Evolutionary conservation across 1,284 basidiomycete species (phyloP).

Genomic region (Apiotrichum gracile): DNA sequence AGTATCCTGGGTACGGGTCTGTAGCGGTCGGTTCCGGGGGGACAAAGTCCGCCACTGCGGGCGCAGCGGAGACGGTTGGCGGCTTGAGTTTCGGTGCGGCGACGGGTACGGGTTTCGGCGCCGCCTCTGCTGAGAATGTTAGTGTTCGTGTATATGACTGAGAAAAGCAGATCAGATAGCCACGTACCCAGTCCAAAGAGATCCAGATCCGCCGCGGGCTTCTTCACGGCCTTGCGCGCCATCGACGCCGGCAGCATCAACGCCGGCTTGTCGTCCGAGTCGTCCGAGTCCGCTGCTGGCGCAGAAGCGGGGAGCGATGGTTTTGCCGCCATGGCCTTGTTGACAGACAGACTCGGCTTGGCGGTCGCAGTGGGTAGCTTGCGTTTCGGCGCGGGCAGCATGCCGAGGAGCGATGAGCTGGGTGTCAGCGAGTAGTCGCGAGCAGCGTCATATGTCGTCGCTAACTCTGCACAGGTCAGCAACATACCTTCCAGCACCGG

Average conservation of each 20-base stretch:
- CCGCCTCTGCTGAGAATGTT: conserved; percentile 8
- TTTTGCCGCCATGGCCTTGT: conserved; percentile 26
- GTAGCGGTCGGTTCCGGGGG: conserved; percentile 66
- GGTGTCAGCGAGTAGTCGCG: background rate
- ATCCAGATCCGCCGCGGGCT: conserved; percentile 27
- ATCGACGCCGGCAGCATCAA: conserved; percentile 14
- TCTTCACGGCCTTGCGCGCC: conserved; percentile 16
- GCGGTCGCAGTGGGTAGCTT: conserved; percentile 25
- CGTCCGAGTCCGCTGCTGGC: conserved; percentile 3
- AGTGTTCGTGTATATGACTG: background rate
- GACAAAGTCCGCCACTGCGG: conserved; percentile 54
- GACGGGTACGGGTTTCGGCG: conserved; percentile 1
- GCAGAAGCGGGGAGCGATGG: background rate
- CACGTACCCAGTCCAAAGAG: conserved; percentile 42
- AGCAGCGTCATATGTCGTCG: background rate
- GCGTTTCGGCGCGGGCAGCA: conserved; percentile 46
- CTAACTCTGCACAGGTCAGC: no score
- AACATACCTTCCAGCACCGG: conserved; percentile 10
- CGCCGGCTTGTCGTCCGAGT: conserved; percentile 22
- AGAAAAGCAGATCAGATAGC: background rate
- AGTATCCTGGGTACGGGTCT: conserved; percentile 83
- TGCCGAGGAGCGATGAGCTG: conserved; percentile 41
- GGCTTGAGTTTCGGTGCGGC: conserved; percentile 20
- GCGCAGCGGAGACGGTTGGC: conserved; percentile 36
- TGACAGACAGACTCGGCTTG: conserved; percentile 23